Evolutionary conservation across 1,284 basidiomycete genomes (phyloP), one percentile per base, ranked within the genome.

Genomic region (Vanrija sp.): DNA sequence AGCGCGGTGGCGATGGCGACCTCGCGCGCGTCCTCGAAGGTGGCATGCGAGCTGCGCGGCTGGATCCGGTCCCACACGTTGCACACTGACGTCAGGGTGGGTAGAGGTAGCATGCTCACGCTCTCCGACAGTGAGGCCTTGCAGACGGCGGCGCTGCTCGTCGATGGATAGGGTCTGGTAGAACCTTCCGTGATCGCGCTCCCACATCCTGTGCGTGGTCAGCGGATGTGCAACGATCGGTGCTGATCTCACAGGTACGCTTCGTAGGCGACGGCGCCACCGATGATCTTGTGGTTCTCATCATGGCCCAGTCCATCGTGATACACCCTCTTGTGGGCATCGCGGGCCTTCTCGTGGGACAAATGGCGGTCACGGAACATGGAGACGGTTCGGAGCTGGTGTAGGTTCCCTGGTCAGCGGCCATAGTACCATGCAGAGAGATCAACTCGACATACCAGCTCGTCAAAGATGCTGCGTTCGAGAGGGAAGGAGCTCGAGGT

Each of bases 1-100:
- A 70, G n/a, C n/a, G n/a, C n/a, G n/a, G n/a, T 70, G 22, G 71
- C 72, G 18, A 71, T 75, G 1, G 69, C 72, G 9, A 69, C n/a
- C n/a, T 69, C 1, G 71, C 70, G 39, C 0, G 71, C 64, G 42
- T 72, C 70, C 41, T 69, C 63, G 4, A 59, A 53, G 45, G 45
- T 63, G 3, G 64, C 62, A 38, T 58, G 50, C 3, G 62, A 52
- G 18, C 52, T 57, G 35, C 66, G 52, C 25, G 66, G 66, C 23
- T 64, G 55, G 27, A 69, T 60, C 6, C 53, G 45, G 23, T 73
- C 70, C 61, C 64, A 75, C 0, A 75, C 56, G 12, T 48, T 48
- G 59, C 66, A 69, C 19, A 70, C 72, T 73, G 56, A 19, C 5
- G 36, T 25, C 24, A 24, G 20, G 14, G 15, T n/a, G n/a, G 1